Evolutionary conservation across 73 alveolate genomes (phyloP).

Genomic region (Paramecium caudatum): DNA sequence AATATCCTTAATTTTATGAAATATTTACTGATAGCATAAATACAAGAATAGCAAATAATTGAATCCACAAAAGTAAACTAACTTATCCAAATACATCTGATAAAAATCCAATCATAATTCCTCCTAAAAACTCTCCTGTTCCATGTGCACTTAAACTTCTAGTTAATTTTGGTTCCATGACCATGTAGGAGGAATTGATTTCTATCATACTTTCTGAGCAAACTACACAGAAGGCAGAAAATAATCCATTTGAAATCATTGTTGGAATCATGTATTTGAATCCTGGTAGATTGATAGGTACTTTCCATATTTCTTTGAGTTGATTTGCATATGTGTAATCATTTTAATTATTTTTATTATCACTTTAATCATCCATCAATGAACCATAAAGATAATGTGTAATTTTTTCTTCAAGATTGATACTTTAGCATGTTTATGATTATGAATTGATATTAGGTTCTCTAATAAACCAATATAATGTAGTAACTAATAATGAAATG

Average conservation of each 20-base stretch:
- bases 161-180: background rate
- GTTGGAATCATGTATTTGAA: background rate
- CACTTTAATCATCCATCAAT: background rate
- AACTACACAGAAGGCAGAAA: background rate
- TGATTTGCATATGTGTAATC: background rate
- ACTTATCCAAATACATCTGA: background rate
- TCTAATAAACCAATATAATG: slow-evolving; percentile 21
- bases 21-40: slow-evolving; percentile 7
- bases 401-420: background rate
- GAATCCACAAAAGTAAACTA: background rate
- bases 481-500: background rate
- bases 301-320: slow-evolving; percentile 11
- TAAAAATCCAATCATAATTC: slow-evolving; percentile 10
- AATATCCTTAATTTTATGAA: background rate
- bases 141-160: slow-evolving; percentile 29
- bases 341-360: background rate
- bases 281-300: background rate
- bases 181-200: background rate
- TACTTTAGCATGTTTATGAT: background rate
- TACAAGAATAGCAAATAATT: background rate
- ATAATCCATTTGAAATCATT: background rate
- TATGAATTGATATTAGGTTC: background rate
- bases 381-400: slow-evolving; percentile 1
- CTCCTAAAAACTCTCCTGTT: slow-evolving; percentile 53
- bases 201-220: background rate